phyloP scores from a whole-genome alignment of 2,329 filamentous ascomycete genomes.

The Zasmidium cellare region DNA sequence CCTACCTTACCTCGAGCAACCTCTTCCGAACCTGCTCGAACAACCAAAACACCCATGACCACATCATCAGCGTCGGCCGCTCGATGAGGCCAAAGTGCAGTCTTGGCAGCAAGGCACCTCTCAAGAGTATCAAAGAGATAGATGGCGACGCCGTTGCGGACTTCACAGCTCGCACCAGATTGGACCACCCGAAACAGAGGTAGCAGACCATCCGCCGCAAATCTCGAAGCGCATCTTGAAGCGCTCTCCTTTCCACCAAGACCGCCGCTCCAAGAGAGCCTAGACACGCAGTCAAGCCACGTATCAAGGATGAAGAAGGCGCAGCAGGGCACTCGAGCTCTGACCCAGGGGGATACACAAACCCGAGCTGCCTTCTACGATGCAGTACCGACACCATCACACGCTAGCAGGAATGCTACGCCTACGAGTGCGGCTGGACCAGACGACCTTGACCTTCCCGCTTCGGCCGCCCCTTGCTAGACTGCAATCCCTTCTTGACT shows the following conservation, averaged over 20 bases:
- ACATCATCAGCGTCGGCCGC: too few species aligned
- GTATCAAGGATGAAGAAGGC: constrained; percentile 25
- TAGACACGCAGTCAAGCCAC: constrained; percentile 25
- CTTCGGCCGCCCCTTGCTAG: too few species aligned
- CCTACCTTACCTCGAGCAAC: too few species aligned
- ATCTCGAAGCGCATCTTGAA: too few species aligned
- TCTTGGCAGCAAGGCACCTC: not conserved
- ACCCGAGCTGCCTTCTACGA: constrained; percentile 14
- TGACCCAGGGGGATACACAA: constrained; percentile 36
- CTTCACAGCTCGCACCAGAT: not conserved
- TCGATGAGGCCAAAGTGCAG: too few species aligned
- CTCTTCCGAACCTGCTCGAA: too few species aligned
- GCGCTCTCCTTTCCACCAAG: not conserved
- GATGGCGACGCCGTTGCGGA: not conserved
- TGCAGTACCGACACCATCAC: not conserved
- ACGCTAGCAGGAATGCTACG: not conserved
- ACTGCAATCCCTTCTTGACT: too few species aligned
- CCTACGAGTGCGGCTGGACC: not conserved
- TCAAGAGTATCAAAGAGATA: not conserved
- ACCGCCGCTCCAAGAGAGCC: constrained; percentile 5
- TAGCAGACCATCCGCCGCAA: not conserved
- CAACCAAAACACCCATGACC: too few species aligned
- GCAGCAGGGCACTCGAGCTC: constrained; percentile 25
- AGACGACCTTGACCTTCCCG: not conserved
- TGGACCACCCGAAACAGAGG: not conserved